Percentiles rank a stretch among this genome's conserved stretches.
These are phyloP conservation scores for Neopestalotiopsis rosae DNA, from an alignment of 2,329 filamentous ascomycete genomes.

Conservation along the genomic window DNA sequence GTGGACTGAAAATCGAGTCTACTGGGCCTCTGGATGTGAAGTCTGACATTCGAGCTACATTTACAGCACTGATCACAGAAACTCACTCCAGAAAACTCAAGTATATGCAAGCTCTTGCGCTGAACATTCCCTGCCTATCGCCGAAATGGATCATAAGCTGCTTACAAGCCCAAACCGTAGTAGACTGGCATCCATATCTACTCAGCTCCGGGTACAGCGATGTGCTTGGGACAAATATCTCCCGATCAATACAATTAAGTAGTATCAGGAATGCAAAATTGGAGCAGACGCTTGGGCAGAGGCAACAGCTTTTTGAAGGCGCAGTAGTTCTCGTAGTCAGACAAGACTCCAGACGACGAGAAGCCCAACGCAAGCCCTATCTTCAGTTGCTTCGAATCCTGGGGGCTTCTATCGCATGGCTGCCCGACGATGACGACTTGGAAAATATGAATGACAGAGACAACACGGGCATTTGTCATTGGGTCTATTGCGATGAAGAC, in stretches of 20 bases:
- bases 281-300: no score
- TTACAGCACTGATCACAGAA: conserved; percentile 86
- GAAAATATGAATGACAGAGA: not conserved
- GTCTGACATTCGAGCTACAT: conserved; percentile 55
- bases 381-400: not conserved
- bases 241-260: no score
- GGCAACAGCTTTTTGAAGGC: not conserved
- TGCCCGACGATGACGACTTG: not conserved
- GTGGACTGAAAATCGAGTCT: conserved; percentile 56
- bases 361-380: not conserved
- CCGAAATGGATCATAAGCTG: conserved; percentile 82
- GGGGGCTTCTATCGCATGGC: conserved; percentile 3
- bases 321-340: not conserved
- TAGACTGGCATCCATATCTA: conserved; percentile 82
- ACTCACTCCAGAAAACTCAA: conserved; percentile 85
- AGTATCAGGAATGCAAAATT: no score
- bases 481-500: not conserved
- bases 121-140: conserved; percentile 85
- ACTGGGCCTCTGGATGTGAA: conserved; percentile 47
- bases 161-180: conserved; percentile 58
- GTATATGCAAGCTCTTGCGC: conserved; percentile 91
- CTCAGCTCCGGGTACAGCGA: conserved; percentile 83
- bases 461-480: not conserved
- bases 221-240: conserved; percentile 59
- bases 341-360: not conserved